Percentiles rank a stretch among this genome's conserved stretches.
These are phyloP conservation scores for Trichoderma sp. DNA, from an alignment of 2,329 filamentous ascomycete species.

Conservation along the genomic window DNA sequence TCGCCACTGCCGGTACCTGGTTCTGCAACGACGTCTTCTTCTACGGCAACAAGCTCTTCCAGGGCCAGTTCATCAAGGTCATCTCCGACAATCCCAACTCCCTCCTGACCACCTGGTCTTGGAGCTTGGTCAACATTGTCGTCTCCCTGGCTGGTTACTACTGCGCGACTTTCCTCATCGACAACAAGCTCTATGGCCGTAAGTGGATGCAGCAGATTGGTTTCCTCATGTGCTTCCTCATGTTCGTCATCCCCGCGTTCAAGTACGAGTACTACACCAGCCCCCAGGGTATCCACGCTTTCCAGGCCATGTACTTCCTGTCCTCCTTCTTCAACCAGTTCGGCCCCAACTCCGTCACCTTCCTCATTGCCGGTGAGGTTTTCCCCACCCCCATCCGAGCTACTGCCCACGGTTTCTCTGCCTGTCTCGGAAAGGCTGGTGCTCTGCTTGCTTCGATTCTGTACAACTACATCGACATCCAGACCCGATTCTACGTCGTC, in stretches of 20 bases:
- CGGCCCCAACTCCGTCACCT: conserved; percentile 92
- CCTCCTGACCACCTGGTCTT: conserved; percentile 84
- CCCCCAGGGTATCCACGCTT: conserved; percentile 70
- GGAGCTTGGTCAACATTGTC: conserved; percentile 87
- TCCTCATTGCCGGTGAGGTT: conserved; percentile 94
- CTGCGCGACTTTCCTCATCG: conserved; percentile 80
- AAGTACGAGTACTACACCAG: conserved; percentile 79
- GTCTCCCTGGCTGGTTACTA: conserved; percentile 90
- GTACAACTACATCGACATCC: conserved; percentile 89
- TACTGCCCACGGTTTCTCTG: conserved; percentile 92
- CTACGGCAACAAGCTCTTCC: conserved; percentile 98
- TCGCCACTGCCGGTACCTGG: conserved; percentile 87
- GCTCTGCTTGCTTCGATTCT: conserved; percentile 83
- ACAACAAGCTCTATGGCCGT: conserved; percentile 94
- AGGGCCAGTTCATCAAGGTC: conserved; percentile 82
- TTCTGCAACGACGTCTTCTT: conserved; percentile 98
- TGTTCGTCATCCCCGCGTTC: conserved; percentile 91
- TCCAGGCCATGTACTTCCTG: conserved; percentile 98
- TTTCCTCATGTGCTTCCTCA: conserved; percentile 88
- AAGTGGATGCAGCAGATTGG: conserved; percentile 96
- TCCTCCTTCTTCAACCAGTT: conserved; percentile 99
- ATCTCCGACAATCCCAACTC: conserved; percentile 68
- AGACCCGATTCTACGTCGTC: conserved; percentile 85
- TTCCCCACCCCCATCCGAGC: conserved; percentile 92
- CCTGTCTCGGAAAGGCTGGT: conserved; percentile 83